Evolutionary conservation across 768 basidiomycete species (phyloP), one percentile per base, ranked within the genome.

Genomic region (Suillus variegatus): DNA sequence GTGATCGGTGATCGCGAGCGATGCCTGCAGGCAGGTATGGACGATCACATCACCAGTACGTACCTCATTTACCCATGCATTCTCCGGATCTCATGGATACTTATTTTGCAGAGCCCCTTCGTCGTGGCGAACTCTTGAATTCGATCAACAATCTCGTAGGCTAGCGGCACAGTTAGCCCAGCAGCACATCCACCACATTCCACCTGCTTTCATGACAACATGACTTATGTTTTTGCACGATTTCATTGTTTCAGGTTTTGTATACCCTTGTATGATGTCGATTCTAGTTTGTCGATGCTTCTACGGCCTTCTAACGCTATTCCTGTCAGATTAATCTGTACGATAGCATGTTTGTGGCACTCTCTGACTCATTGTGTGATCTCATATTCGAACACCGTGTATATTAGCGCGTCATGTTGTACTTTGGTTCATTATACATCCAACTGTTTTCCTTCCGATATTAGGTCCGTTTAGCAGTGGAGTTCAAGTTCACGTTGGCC

Each of bases 1-100:
- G 93, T 96, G 95, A 94, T 95, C 71, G 95, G 95, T 69, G 90
- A 91, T 70, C 82, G 90, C 55, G 90, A 92, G 73, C 81, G 89
- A 66, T 92, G 88, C 72, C 76, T 91, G 73, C 84, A 89, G 73
- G 90, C 89, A n/a, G 89, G 89, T 64, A 89, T 90, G 89, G 89
- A 92, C 73, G 90, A 91, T 72, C 91, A 92, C 69, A 92, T 92
- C 62, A 92, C 91, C 36, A 93, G 91, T 93, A 71, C 61, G 89
- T 79, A 13, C n/a, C 46, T 25, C 36, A 41, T 20, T 57, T 18
- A 44, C n/a, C 20, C 55, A 22, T 2, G 10, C 4, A 16, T 57
- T 18, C 3, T 38, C n/a, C n/a, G 20, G 36, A 16, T 51, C 35
- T 64, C 36, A 55, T 9, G 49, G 61, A 72, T 61, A 44, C n/a